Evolutionary conservation across 345 rosid species (phyloP), one percentile per base, ranked within the genome.

Genomic region (Lenwebbia sp.): DNA sequence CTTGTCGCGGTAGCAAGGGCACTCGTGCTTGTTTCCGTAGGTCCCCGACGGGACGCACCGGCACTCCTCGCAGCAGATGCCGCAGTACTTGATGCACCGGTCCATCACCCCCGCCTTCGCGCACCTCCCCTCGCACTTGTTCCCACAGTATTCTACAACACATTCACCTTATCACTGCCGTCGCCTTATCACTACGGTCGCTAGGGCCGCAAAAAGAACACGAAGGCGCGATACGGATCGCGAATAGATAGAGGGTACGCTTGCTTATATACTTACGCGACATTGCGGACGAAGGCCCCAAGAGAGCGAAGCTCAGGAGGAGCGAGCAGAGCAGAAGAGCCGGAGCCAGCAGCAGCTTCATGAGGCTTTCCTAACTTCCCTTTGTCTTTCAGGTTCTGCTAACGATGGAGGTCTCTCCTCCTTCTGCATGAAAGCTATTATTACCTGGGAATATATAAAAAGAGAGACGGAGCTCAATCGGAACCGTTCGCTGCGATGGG

Each of bases 11-110:
- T 96, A 95, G 88, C 98, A 95, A 83, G 96, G 96, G 58, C 99
- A 96, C 87, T 95, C 93, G 56, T 93, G 74, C 92, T 93, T 96
- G 92, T 94, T 83, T 30, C 98, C 98, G 7, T 85, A 95, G 75
- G 98, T 95, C 62, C 99, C 98, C 2, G 98, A 93, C 26, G 99
- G 99, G 57, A 96, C 99, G 86, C 99, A 97, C 28, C 92, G 28
- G 90, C 99, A 97, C 84, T 93, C 89, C 74, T 57, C 89, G 50
- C 99, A 97, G 91, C 99, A 97, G 54, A 96, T 94, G 54, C 91
- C 93, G 87, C 99, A 97, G 88, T 95, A 97, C 87, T 94, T 90
- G 85, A 96, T 84, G 90, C 99, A 97, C 86, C 95, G 84, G 52
- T 94, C 94, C 85, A 89, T 83, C 83, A 83, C 44, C 37, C 99